Conservation (phyloP, 2,329 filamentous ascomycete species). For the Eutypella sp. region DNA sequence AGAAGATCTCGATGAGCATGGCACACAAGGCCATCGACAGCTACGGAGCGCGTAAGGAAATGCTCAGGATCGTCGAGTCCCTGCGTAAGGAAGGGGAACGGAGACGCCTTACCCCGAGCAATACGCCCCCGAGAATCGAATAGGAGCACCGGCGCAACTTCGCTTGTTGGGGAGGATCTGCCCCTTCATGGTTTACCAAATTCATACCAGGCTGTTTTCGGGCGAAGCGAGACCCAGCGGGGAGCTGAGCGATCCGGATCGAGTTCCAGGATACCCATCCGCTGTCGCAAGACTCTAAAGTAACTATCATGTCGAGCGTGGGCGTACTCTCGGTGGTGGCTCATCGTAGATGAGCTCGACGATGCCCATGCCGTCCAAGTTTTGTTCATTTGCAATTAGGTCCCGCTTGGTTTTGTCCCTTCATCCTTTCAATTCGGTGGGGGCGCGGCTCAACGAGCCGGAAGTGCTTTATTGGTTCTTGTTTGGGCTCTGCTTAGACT, state of each 20-base stretch:
- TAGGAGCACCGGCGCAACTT: conserved; percentile 17
- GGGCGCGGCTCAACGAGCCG: too few species aligned
- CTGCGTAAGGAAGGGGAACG: conserved; percentile 84
- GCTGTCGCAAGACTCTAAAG: too few species aligned
- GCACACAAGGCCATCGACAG: conserved; percentile 80
- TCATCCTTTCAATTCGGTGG: too few species aligned
- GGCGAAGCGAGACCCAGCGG: background rate
- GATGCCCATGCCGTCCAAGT: too few species aligned
- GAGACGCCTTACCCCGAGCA: conserved; percentile 45
- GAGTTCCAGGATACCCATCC: background rate
- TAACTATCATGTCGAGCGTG: too few species aligned
- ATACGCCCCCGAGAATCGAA: conserved; percentile 40
- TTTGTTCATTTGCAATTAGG: too few species aligned
- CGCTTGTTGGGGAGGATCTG: background rate
- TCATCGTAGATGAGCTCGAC: too few species aligned
- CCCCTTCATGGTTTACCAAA: background rate
- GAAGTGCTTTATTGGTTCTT: too few species aligned
- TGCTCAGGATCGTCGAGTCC: conserved; percentile 82
- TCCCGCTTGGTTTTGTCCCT: too few species aligned
- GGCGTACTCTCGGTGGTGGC: too few species aligned
- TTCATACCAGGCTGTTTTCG: background rate
- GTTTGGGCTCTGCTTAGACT: too few species aligned
- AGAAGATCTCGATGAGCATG: conserved; percentile 95
- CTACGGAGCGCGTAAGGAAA: conserved; percentile 76
- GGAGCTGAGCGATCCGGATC: too few species aligned